A percentile compares a stretch with the other conserved stretches of the same genome.
phyloP scores from a whole-genome alignment of 495 filamentous ascomycete genomes.

The Penicillium mononematosum region DNA sequence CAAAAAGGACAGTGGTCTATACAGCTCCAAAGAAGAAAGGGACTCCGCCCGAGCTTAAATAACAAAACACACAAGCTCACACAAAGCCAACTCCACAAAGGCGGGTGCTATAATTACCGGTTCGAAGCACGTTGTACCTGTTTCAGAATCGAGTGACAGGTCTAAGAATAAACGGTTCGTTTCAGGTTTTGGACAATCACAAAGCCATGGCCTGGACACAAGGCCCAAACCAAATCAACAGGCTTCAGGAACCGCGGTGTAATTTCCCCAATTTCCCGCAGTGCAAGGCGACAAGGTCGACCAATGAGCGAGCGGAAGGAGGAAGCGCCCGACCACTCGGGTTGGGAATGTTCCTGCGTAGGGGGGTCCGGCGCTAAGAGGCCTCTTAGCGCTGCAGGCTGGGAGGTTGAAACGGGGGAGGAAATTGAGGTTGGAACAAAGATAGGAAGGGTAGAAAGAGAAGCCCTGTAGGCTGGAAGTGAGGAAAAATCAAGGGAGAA shows the following conservation, averaged over 20 bases:
- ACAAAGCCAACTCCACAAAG: slow-evolving; percentile 15
- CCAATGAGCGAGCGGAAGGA: slow-evolving; percentile 21
- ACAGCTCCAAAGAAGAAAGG: slow-evolving; percentile 2
- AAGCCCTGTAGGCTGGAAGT: neutral
- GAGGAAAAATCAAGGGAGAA: slow-evolving; percentile 1
- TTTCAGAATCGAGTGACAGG: slow-evolving; percentile 29
- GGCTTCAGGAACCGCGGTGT: slow-evolving; percentile 28
- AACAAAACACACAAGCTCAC: neutral
- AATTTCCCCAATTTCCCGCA: slow-evolving; percentile 19
- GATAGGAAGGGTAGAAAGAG: neutral
- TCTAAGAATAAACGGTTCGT: slow-evolving; percentile 27
- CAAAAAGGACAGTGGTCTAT: slow-evolving; percentile 13
- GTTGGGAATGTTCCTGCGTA: slow-evolving; percentile 17
- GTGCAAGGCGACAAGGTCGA: slow-evolving; percentile 23
- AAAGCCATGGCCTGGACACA: slow-evolving; percentile 16
- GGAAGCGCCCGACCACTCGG: slow-evolving; percentile 26
- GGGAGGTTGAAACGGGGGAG: slow-evolving; percentile 2
- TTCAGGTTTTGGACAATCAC: slow-evolving; percentile 21
- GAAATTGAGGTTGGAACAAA: slow-evolving; percentile 1
- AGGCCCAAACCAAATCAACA: slow-evolving; percentile 13
- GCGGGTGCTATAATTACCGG: slow-evolving; percentile 30
- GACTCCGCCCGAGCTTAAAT: slow-evolving; percentile 5
- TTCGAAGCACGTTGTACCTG: slow-evolving; percentile 19
- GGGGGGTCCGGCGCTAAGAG: slow-evolving; percentile 23
- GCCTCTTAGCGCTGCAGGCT: neutral